Conservation (phyloP, 2,329 filamentous ascomycete genomes). For the Xylariaceae sp. region DNA sequence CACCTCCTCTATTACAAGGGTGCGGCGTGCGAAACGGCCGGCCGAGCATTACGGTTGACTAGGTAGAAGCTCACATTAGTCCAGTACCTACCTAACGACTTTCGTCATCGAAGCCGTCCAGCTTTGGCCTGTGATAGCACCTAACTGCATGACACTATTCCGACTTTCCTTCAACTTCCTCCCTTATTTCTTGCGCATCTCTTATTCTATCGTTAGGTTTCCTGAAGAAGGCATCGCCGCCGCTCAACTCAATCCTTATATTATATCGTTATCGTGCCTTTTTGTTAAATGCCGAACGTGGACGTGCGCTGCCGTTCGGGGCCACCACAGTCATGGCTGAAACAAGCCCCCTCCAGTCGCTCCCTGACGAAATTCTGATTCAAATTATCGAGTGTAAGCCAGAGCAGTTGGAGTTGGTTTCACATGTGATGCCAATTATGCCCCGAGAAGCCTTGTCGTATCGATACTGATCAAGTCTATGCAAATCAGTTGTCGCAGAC, state of each 20-base stretch:
- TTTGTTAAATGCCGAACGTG: neutral
- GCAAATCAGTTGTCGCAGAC: constrained; percentile 47
- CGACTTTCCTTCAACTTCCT: neutral
- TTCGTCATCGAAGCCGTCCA: no score
- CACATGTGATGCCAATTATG: constrained; percentile 1
- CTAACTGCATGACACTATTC: constrained; percentile 2
- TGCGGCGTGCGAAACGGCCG: no score
- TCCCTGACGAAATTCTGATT: constrained; percentile 61
- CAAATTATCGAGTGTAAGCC: constrained; percentile 59
- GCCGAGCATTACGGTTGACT: no score
- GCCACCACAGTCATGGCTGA: constrained; percentile 20
- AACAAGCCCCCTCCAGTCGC: constrained; percentile 42
- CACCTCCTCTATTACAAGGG: no score
- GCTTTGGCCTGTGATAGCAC: no score
- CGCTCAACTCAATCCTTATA: neutral
- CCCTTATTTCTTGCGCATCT: neutral
- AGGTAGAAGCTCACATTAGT: no score
- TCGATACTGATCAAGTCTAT: neutral
- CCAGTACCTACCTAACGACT: no score
- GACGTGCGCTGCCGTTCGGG: neutral
- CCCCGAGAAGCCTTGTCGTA: neutral
- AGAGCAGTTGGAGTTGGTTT: constrained; percentile 5
- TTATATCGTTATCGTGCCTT: neutral
- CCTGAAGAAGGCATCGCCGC: neutral
- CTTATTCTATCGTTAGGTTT: neutral